Evolutionary conservation across 768 basidiomycete species (phyloP).

Genomic region (Pisolithus orientalis): DNA sequence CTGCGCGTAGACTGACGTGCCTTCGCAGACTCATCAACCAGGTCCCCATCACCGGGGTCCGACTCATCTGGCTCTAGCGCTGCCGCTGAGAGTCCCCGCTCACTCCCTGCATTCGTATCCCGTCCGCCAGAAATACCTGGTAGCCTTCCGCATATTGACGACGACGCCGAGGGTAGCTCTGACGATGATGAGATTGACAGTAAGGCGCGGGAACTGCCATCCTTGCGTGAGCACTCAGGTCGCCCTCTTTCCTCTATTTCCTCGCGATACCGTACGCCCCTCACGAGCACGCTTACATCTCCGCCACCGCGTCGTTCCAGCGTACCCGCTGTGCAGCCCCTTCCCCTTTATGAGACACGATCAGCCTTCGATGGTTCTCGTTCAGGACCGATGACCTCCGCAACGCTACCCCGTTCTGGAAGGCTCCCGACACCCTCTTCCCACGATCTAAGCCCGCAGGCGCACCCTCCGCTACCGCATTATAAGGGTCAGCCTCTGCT

Average conservation of each 20-base stretch:
- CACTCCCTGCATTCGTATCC: conserved; percentile 8
- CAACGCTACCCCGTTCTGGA: conserved; percentile 33
- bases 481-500: conserved; percentile 31
- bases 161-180: conserved; percentile 27
- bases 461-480: conserved; percentile 31
- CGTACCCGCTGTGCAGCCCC: conserved; percentile 64
- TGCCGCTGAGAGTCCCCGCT: conserved; percentile 35
- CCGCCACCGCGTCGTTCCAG: conserved; percentile 39
- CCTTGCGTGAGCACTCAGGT: conserved; percentile 30
- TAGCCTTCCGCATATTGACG: conserved; percentile 10
- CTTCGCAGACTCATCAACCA: conserved; percentile 27
- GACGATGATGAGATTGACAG: conserved; percentile 47
- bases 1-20: background rate
- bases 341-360: conserved; percentile 61
- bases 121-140: conserved; percentile 12
- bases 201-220: conserved; percentile 40
- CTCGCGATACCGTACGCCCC: conserved; percentile 74
- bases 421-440: conserved; percentile 37
- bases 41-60: conserved; percentile 46
- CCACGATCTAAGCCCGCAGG: conserved; percentile 33
- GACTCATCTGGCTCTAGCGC: conserved; percentile 60
- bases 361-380: conserved; percentile 62
- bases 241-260: conserved; percentile 74
- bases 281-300: conserved; percentile 55
- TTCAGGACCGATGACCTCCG: conserved; percentile 32